Evolutionary conservation across 495 filamentous ascomycete species (phyloP).

Genomic region (Penicillium fimorum): DNA sequence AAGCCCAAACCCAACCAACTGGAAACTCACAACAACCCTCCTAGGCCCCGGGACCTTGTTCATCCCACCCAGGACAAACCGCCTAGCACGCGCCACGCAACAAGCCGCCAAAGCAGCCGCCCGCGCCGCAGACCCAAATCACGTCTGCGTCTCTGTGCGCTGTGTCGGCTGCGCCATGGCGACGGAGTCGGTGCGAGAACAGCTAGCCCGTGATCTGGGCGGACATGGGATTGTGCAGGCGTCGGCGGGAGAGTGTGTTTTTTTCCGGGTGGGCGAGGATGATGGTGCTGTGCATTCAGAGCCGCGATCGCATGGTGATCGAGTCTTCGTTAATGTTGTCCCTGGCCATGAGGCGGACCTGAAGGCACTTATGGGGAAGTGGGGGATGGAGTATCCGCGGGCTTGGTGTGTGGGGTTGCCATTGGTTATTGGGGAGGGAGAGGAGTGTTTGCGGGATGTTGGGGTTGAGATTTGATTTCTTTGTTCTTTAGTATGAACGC

Average conservation of each 20-base stretch:
- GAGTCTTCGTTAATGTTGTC: slow-evolving; percentile 31
- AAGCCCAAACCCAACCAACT: slow-evolving; percentile 20
- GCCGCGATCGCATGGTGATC: slow-evolving; percentile 22
- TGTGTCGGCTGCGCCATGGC: slow-evolving; percentile 25
- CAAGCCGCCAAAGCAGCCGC: slow-evolving; percentile 10
- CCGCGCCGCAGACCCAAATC: slow-evolving; percentile 12
- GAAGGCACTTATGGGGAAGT: slow-evolving; percentile 22
- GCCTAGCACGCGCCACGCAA: slow-evolving; percentile 15
- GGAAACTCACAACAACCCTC: slow-evolving; percentile 30
- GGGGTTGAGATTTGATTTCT: slow-evolving; percentile 12
- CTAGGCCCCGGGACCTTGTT: slow-evolving; percentile 29
- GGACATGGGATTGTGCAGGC: slow-evolving; percentile 15
- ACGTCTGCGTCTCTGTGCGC: slow-evolving; percentile 24
- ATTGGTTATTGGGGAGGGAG: slow-evolving; percentile 10
- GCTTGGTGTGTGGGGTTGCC: slow-evolving; percentile 29
- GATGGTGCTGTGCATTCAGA: slow-evolving; percentile 27
- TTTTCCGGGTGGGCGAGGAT: slow-evolving; percentile 27
- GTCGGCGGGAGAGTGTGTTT: slow-evolving; percentile 20
- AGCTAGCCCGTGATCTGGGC: slow-evolving; percentile 12
- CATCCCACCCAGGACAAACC: slow-evolving; percentile 9
- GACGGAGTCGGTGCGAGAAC: slow-evolving; percentile 17
- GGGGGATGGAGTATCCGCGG: slow-evolving; percentile 31
- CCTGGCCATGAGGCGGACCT: slow-evolving; percentile 23
- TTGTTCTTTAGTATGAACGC: neutral
- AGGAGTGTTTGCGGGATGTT: slow-evolving; percentile 16